Evolutionary conservation across 495 filamentous ascomycete species (phyloP), one percentile per base, ranked within the genome.

Genomic region (Geoglossum glabrum): DNA sequence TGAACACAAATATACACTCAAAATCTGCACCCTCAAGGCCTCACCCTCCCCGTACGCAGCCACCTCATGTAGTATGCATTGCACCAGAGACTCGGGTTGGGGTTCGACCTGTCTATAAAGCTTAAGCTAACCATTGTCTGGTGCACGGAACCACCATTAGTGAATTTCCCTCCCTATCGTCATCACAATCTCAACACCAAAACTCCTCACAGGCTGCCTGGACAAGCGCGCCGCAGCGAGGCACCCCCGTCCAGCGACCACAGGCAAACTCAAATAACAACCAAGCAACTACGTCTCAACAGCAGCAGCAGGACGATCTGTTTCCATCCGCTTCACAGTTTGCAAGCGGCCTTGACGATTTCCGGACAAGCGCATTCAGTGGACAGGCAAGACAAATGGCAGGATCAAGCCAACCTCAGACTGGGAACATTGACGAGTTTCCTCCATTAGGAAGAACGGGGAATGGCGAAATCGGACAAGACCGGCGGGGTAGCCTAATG

Each of bases 101-200:
- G 3, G n/a, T 45, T 21, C 40, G 5, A 7, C 13, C 17, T 45
- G 23, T 45, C 13, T 45, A 45, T 45, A 45, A 21, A 9, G 40
- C 40, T 45, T 19, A 45, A 19, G 40, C 40, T 45, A 10, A 45
- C 40, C 40, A 45, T 21, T 15, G n/a, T 19, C 40, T 21, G 40
- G 40, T 45, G 40, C 23, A 4, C 40, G 19, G 40, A 17, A 45
- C 40, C 40, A 10, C n/a, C 17, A 25, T 38, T 49, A 93, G 87
- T 54, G 87, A 94, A 65, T 94, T 94, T 61, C 87, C 87, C 43
- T 86, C 84, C 0, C 68, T 94, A 63, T 88, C 84, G 57, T 83
- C 81, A 61, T 72, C 80, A 27, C 78, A 87, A 64, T 74, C 83
- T 64, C 76, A 77, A 55, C 80, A 79, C 38, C 75, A 78, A 61